These are phyloP conservation scores for Phytophthora vignae DNA, from an alignment of 352 stramenopile genomes.

Conservation along the genomic window DNA sequence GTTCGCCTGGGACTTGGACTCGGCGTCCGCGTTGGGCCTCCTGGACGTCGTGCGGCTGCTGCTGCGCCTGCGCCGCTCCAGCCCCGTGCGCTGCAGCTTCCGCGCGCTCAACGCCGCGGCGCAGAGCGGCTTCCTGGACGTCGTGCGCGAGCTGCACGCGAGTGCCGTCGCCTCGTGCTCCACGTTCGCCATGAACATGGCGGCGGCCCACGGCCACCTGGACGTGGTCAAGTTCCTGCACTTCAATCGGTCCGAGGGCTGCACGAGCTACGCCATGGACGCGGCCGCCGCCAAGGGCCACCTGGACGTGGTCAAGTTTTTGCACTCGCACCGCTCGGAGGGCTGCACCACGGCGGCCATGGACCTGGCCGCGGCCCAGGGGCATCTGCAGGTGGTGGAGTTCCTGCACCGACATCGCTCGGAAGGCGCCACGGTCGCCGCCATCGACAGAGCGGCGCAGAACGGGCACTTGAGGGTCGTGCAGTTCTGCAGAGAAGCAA, in stretches of 20 bases:
- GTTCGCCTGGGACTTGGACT: constrained; percentile 45
- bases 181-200: constrained; percentile 43
- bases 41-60: constrained; percentile 38
- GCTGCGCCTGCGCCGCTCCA: constrained; percentile 16
- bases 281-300: constrained; percentile 44
- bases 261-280: constrained; percentile 52
- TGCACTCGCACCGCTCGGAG: constrained; percentile 41
- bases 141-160: constrained; percentile 32
- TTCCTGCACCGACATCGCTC: constrained; percentile 45
- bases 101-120: constrained; percentile 36
- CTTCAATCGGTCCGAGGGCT: constrained; percentile 41
- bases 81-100: constrained; percentile 15
- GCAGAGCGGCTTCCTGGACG: constrained; percentile 22
- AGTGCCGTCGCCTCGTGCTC: constrained; percentile 21
- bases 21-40: constrained; percentile 27
- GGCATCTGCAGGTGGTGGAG: constrained; percentile 40
- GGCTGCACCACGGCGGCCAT: constrained; percentile 48
- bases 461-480: constrained; percentile 46
- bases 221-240: constrained; percentile 45
- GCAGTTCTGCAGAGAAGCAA: constrained; percentile 35
- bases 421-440: constrained; percentile 45
- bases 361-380: constrained; percentile 40
- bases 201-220: constrained; percentile 39
- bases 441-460: constrained; percentile 50
- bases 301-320: constrained; percentile 46